Conservation (phyloP, 495 filamentous ascomycete genomes). For the Pyrenula massariospora region DNA sequence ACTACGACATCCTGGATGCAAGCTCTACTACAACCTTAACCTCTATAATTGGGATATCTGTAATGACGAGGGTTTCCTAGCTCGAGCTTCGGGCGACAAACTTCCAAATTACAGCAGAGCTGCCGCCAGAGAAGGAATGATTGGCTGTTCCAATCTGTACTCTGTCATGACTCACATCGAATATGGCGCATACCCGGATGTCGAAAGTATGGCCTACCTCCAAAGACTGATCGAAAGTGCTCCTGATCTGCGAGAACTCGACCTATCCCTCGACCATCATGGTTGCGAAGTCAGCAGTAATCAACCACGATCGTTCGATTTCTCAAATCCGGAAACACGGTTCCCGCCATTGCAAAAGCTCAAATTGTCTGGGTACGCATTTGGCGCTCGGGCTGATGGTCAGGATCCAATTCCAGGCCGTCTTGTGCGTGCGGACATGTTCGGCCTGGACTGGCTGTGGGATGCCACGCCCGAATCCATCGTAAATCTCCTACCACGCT, state of each 20-base stretch:
- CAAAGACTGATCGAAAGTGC: background rate
- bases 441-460: background rate
- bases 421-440: background rate
- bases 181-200: background rate
- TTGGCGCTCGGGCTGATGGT: background rate
- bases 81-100: background rate
- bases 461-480: background rate
- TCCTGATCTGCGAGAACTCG: background rate
- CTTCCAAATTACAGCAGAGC: background rate
- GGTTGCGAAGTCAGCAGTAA: background rate
- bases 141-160: background rate
- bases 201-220: background rate
- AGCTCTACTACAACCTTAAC: background rate
- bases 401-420: background rate
- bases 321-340: background rate
- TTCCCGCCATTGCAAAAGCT: background rate
- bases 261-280: background rate
- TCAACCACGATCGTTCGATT: background rate
- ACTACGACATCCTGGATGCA: background rate
- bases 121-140: background rate
- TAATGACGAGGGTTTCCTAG: background rate
- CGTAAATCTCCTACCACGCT: background rate
- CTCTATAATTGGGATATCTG: background rate
- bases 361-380: background rate
- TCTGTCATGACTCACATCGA: background rate